Percentiles rank a stretch among this genome's conserved stretches.
Evolutionary conservation across 352 stramenopile genomes (phyloP).

Genomic region (Phytophthora pistaciae): DNA sequence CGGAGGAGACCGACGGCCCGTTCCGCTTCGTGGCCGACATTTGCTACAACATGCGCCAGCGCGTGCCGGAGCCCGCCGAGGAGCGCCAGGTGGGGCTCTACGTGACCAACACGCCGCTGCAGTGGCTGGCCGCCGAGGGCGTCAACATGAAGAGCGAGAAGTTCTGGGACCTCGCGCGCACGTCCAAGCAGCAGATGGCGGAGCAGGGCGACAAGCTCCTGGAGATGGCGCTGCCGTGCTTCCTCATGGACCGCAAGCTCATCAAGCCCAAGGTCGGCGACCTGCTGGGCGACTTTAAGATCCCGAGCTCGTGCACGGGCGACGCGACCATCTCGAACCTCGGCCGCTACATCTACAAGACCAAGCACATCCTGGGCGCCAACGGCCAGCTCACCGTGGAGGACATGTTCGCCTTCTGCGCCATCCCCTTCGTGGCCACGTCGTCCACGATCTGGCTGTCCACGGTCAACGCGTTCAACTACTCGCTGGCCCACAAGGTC

Average conservation of each 20-base stretch:
- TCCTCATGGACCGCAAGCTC: slow-evolving; percentile 45
- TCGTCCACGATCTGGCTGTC: slow-evolving; percentile 61
- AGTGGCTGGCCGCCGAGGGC: slow-evolving; percentile 54
- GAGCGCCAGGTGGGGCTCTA: slow-evolving; percentile 63
- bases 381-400: slow-evolving; percentile 47
- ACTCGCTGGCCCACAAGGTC: slow-evolving; percentile 71
- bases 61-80: slow-evolving; percentile 20
- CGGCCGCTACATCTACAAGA: slow-evolving; percentile 45
- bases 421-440: slow-evolving; percentile 61
- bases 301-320: slow-evolving; percentile 48
- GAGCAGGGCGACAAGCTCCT: slow-evolving; percentile 41
- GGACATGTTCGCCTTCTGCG: slow-evolving; percentile 62
- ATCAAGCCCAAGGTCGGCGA: slow-evolving; percentile 30
- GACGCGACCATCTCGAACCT: slow-evolving; percentile 57
- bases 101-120: slow-evolving; percentile 49
- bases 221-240: slow-evolving; percentile 54
- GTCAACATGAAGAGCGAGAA: slow-evolving; percentile 46
- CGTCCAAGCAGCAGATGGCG: slow-evolving; percentile 40
- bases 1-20: slow-evolving; percentile 24
- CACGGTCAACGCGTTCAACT: slow-evolving; percentile 62
- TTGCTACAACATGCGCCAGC: slow-evolving; percentile 58
- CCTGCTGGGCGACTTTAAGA: slow-evolving; percentile 37
- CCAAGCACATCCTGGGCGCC: slow-evolving; percentile 35
- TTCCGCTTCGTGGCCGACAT: slow-evolving; percentile 59
- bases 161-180: slow-evolving; percentile 69